Percentiles rank a stretch among this genome's conserved stretches.
Evolutionary conservation across 768 basidiomycete genomes (phyloP).

Genomic region (Tubosaeta sp.): DNA sequence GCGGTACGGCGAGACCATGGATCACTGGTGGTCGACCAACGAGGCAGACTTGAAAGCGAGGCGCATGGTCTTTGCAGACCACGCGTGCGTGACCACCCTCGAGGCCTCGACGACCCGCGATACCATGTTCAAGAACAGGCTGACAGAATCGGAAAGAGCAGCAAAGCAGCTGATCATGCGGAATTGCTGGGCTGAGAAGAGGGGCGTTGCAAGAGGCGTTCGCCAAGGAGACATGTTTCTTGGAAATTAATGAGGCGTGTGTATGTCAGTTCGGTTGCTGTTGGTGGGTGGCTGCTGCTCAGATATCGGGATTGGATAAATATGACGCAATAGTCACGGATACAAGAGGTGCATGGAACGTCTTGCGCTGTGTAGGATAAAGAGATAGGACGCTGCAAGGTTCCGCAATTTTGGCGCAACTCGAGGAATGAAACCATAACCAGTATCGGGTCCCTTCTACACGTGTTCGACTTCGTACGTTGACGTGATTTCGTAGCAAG

Average conservation of each 20-base stretch:
- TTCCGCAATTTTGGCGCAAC: constrained; percentile 8
- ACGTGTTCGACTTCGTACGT: constrained; percentile 15
- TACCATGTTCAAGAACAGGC: constrained; percentile 19
- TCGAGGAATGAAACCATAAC: constrained; percentile 2
- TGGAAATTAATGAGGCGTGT: constrained; percentile 25
- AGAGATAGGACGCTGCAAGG: constrained; percentile 13
- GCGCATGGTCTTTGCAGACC: constrained; percentile 35
- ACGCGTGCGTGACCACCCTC: constrained; percentile 39
- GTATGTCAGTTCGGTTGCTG: constrained; percentile 14
- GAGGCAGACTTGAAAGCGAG: constrained; percentile 28
- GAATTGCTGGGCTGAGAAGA: constrained; percentile 27
- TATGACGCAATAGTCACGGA: constrained; percentile 1
- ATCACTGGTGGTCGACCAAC: constrained; percentile 39
- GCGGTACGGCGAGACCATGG: constrained; percentile 29
- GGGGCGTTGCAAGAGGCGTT: constrained; percentile 18
- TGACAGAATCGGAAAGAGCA: constrained; percentile 17
- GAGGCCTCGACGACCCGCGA: constrained; percentile 15
- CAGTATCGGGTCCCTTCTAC: constrained; percentile 7
- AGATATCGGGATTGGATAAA: neutral
- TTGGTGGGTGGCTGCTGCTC: constrained; percentile 3
- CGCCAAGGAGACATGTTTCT: constrained; percentile 25
- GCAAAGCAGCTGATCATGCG: constrained; percentile 23
- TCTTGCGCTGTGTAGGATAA: constrained; percentile 14
- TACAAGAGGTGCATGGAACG: constrained; percentile 1
- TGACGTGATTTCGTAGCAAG: constrained; percentile 13